Evolutionary conservation across 306 rosid species (phyloP), one percentile per base, ranked within the genome.

Genomic region (Corylus avellana): DNA sequence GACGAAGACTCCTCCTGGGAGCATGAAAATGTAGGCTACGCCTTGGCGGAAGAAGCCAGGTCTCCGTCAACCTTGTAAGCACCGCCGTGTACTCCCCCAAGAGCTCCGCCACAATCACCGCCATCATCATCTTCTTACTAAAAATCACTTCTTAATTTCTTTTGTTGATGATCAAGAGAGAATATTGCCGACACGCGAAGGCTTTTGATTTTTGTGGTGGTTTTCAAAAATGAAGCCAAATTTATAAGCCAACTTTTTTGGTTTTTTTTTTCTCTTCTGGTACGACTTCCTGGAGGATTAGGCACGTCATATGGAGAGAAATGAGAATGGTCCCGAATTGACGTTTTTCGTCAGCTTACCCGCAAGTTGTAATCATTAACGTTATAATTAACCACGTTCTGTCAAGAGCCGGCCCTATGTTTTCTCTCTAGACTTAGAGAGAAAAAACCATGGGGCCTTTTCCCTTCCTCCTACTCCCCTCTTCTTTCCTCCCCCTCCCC

Each of bases 41-140:
- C 67, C 74, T 67, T 4, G 77, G 81, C 0, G 85, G 79, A 50
- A 85, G 73, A 49, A 90, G 25, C 25, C 80, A 39, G 44, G 5
- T 81, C 74, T 85, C 84, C 12, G 86, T 82, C 27, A 76, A 82
- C 35, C 87, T 83, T 27, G 83, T 83, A 63, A 92, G 74, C 53
- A 61, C 86, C 37, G 83, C 83, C 0, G 87, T 85, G 82, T 89
- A 89, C 51, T 83, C 88, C n/a, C 73, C 87, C 22, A 92, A 73
- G 49, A 92, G 84, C 89, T 87, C 86, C 44, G 91, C 86, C 81
- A 85, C 77, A 1, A 72, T 56, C 75, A 78, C 92, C 80, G 85
- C 91, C 91, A 86, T 85, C 74, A 90, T 87, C 97, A 92, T 92
- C 83, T 84, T 86, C 59, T 76, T 29, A 32, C 35, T 32, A 32